Evolutionary conservation across 202 grass and related monocot genomes (phyloP).

Genomic region (Setaria italica): DNA sequence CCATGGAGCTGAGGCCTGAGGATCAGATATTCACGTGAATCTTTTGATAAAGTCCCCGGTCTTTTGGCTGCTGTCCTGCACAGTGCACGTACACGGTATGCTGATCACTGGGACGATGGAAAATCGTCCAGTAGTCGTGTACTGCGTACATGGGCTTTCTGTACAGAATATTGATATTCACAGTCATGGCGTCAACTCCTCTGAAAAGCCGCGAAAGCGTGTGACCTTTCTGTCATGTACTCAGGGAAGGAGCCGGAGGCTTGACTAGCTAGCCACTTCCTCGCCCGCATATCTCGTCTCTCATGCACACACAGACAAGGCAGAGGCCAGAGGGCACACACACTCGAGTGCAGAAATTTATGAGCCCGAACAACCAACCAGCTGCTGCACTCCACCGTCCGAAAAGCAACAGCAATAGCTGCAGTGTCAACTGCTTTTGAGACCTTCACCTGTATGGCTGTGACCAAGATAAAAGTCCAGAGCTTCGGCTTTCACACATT

Average conservation of each 20-base stretch:
- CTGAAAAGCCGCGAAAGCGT: constrained; percentile 1
- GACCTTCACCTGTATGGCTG: background rate
- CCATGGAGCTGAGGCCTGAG: no score
- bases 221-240: constrained; percentile 22
- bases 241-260: background rate
- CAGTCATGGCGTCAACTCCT: constrained; percentile 28
- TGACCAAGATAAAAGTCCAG: constrained; percentile 5
- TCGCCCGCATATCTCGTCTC: no score
- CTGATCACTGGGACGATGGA: background rate
- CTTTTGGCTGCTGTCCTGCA: no score
- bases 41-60: background rate
- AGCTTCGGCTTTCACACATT: constrained; percentile 20
- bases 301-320: background rate
- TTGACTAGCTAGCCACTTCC: no score
- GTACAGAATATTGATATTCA: background rate
- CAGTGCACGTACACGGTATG: background rate
- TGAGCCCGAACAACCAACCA: background rate
- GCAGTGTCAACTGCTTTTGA: background rate
- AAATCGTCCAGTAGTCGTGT: background rate
- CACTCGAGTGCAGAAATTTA: background rate
- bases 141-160: background rate
- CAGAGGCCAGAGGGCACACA: background rate
- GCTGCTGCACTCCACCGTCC: background rate
- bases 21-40: background rate
- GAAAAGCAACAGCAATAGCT: no score